phyloP scores from a whole-genome alignment of 2,329 filamentous ascomycete genomes.

The Thermothelomyces thermophilus region DNA sequence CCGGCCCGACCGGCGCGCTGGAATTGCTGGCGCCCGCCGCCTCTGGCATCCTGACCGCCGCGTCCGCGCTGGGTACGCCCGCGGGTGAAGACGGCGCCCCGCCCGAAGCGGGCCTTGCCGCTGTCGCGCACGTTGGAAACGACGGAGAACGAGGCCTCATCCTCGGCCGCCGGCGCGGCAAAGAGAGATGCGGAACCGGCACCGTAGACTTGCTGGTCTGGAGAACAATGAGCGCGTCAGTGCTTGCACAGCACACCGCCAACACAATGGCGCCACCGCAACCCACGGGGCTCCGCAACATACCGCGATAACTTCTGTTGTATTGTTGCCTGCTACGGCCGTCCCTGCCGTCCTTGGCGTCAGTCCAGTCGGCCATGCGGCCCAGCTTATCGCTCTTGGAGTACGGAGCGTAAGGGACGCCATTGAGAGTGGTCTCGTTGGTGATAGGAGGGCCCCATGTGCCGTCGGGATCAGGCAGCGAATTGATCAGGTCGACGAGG shows the following conservation, averaged over 20 bases:
- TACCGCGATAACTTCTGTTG: conserved; percentile 89
- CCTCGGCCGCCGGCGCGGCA: conserved; percentile 84
- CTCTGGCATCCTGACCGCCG: conserved; percentile 51
- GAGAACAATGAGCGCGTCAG: not conserved
- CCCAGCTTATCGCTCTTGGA: conserved; percentile 98
- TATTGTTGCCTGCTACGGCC: conserved; percentile 75
- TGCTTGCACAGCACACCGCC: not conserved
- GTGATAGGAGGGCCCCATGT: conserved; percentile 84
- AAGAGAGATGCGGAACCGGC: conserved; percentile 81
- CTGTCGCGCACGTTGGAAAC: conserved; percentile 91
- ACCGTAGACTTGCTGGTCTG: conserved; percentile 96
- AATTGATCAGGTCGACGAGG: conserved; percentile 58
- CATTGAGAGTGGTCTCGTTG: conserved; percentile 81
- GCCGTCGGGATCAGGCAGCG: conserved; percentile 61
- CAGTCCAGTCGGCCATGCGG: conserved; percentile 99
- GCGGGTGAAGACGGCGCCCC: conserved; percentile 84
- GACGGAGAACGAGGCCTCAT: conserved; percentile 95
- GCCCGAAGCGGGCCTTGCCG: conserved; percentile 77
- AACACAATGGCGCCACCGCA: not conserved
- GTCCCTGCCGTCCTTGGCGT: conserved; percentile 75
- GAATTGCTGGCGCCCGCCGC: conserved; percentile 53
- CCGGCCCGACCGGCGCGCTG: conserved; percentile 68
- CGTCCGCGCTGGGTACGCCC: conserved; percentile 71
- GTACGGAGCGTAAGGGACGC: conserved; percentile 95
- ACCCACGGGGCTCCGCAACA: conserved; percentile 20